These are phyloP conservation scores for Chlorella sp. DNA, from an alignment of 139 green algal species.

Conservation along the genomic window DNA sequence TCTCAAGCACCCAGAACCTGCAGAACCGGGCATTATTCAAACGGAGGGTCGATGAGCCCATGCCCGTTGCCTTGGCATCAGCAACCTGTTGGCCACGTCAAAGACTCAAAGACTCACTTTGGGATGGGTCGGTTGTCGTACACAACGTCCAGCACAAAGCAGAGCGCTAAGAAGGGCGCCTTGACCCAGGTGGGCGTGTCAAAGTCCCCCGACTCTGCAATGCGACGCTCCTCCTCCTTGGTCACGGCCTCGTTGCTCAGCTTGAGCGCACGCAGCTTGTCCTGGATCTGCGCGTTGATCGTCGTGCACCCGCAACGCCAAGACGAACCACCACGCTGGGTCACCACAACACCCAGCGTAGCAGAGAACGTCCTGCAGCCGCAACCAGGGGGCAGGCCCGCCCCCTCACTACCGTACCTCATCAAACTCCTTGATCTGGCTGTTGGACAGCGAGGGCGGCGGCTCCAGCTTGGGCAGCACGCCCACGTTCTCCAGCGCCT, in stretches of 20 bases:
- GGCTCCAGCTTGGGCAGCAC: constrained; percentile 22
- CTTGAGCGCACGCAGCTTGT: constrained; percentile 46
- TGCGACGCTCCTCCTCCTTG: constrained; percentile 50
- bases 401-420: too few relatives aligned
- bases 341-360: too few relatives aligned
- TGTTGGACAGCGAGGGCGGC: constrained; percentile 1
- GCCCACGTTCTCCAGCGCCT: constrained; percentile 14
- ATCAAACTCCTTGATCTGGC: constrained; percentile 18
- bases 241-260: constrained; percentile 66
- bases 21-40: too few relatives aligned
- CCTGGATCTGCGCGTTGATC: constrained; percentile 34
- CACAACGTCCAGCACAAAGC: constrained; percentile 68
- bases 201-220: constrained; percentile 6
- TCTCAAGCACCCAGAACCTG: constrained; percentile 91
- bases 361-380: too few relatives aligned
- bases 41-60: too few relatives aligned
- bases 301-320: too few relatives aligned
- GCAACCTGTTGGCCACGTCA: neutral
- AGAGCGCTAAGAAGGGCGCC: constrained; percentile 63
- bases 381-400: too few relatives aligned
- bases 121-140: constrained; percentile 57
- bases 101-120: neutral
- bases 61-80: neutral
- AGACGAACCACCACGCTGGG: too few relatives aligned
- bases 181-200: constrained; percentile 23